Evolutionary conservation across 805 yeast species (phyloP), one percentile per base, ranked within the genome.

Genomic region (Maudiozyma bulderi): DNA sequence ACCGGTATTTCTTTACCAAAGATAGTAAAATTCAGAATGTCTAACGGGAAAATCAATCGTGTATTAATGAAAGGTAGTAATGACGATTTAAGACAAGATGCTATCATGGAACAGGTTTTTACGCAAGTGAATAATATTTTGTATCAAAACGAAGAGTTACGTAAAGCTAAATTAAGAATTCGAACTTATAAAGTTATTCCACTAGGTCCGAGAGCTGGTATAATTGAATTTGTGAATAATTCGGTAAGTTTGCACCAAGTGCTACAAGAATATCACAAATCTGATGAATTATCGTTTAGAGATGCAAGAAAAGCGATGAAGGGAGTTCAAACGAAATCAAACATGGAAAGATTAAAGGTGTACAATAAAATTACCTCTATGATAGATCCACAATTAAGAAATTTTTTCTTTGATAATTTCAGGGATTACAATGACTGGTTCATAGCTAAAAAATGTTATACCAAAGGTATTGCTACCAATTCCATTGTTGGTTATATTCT

Each of bases 71-170:
- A 93, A 61, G 87, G 87, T 29, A 89, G 95, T 6, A 76, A 86
- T 8, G 99, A 93, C 67, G 99, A 93, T 66, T 69, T 93, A 47
- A 71, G 98, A 46, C 99, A 95, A 66, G 99, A 93, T 67, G 86
- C 95, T 0, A 87, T 93, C 49, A 95, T 93, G 99, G 95, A 91
- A 63, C 98, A 93, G 62, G 98, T 91, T 1, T 93, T 95, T 64
- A 84, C 76, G 20, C 86, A 89, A 58, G 96, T 89, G 13, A 89
- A 90, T 59, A 66, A 71, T 11, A 75, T 88, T 37, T 73, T 91
- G 48, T 63, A 56, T 9, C 69, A 69, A 28, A 80, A 86, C 58
- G 73, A 73, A 47, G 77, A 76, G 33, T 73, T 91, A 0, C 63
- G 81, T 29, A 73, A 68, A 46, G 64, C 90, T n/a, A 65, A 71